Evolutionary conservation across 1,284 basidiomycete genomes (phyloP).

Genomic region (Apiotrichum veenhuisii): DNA sequence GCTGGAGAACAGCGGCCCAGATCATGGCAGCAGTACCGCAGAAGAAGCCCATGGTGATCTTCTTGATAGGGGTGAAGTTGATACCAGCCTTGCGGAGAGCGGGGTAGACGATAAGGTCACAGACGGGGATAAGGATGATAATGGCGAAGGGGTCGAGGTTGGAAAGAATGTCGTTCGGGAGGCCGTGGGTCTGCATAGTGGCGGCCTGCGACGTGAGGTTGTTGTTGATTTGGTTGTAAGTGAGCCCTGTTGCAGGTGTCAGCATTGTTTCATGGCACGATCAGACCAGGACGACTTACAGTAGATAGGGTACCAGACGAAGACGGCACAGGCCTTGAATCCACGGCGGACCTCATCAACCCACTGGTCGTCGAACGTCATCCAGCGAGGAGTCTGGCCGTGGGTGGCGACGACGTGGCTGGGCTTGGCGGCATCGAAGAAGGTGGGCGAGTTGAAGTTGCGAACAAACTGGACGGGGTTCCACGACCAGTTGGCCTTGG

Average conservation of each 20-base stretch:
- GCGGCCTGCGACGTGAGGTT: slow-evolving; percentile 21
- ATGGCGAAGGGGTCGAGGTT: slow-evolving; percentile 4
- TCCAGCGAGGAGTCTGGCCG: slow-evolving; percentile 14
- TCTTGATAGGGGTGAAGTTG: slow-evolving; percentile 18
- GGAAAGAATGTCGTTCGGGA: slow-evolving; percentile 13
- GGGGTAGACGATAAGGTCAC: slow-evolving; percentile 18
- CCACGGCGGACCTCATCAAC: slow-evolving; percentile 49
- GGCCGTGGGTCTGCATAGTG: slow-evolving; percentile 43
- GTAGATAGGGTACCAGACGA: slow-evolving; percentile 33
- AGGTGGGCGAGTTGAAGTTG: background rate
- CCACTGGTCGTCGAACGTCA: slow-evolving; percentile 50
- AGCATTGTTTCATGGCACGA: background rate
- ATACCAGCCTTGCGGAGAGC: slow-evolving; percentile 11
- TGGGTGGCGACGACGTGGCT: slow-evolving; percentile 5
- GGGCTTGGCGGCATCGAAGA: slow-evolving; percentile 17
- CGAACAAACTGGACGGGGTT: background rate
- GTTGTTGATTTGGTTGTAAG: slow-evolving; percentile 51
- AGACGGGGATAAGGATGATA: slow-evolving; percentile 6
- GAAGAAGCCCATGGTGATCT: slow-evolving; percentile 23
- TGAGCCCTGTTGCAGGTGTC: slow-evolving; percentile 20
- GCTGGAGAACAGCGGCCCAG: slow-evolving; percentile 51
- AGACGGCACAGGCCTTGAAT: slow-evolving; percentile 50
- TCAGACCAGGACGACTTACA: no score
- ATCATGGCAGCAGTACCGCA: slow-evolving; percentile 38
- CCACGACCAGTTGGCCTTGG: background rate